Conservation (phyloP, 225 moss, liverwort and hornwort species). For the Straminergon stramineum region DNA sequence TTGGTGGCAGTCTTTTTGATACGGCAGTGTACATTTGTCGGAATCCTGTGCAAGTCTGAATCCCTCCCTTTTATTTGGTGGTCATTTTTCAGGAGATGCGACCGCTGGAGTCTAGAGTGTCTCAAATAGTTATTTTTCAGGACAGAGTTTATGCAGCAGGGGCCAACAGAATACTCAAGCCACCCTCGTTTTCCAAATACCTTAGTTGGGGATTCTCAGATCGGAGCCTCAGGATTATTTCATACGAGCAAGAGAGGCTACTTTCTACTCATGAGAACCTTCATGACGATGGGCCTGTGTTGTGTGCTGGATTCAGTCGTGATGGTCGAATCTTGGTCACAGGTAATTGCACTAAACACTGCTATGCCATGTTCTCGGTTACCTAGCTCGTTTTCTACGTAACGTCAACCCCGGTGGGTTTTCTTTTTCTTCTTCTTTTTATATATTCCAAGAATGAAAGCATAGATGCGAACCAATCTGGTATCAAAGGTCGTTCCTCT, state of each 20-base stretch:
- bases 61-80: background rate
- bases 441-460: background rate
- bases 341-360: constrained; percentile 6
- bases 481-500: background rate
- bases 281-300: constrained; percentile 70
- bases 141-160: constrained; percentile 73
- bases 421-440: background rate
- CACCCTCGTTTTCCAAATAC: constrained; percentile 71
- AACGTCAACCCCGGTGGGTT: background rate
- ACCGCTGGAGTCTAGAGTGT: constrained; percentile 57
- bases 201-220: constrained; percentile 84
- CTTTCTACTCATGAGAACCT: constrained; percentile 88
- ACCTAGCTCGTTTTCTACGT: background rate
- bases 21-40: background rate
- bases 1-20: too few relatives aligned
- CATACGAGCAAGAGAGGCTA: constrained; percentile 85
- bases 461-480: background rate
- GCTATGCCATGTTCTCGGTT: background rate
- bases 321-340: constrained; percentile 87
- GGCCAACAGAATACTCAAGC: constrained; percentile 65
- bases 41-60: background rate
- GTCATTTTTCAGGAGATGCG: constrained; percentile 45
- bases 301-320: constrained; percentile 82
- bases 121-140: constrained; percentile 82
- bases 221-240: constrained; percentile 69